A percentile compares a stretch with the other conserved stretches of the same genome.
These are phyloP conservation scores for Lyophyllum shimeji DNA, from an alignment of 768 basidiomycete genomes.

Conservation along the genomic window DNA sequence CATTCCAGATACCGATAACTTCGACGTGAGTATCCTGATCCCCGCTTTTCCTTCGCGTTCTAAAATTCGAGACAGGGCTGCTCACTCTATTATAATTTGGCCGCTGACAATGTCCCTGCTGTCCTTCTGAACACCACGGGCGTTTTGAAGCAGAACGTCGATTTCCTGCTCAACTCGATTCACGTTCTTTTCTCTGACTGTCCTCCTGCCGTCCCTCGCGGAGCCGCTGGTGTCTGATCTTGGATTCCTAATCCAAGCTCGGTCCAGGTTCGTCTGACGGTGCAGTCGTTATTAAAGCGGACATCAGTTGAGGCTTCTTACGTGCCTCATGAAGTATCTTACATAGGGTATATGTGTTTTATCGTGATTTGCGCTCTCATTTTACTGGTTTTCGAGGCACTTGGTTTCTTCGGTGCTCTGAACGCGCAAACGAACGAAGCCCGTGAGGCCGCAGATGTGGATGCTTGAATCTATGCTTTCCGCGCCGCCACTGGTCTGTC, in stretches of 20 bases:
- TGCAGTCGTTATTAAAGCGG: not conserved
- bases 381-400: too few species aligned
- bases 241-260: not conserved
- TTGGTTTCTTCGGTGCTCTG: too few species aligned
- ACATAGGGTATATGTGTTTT: too few species aligned
- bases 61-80: not conserved
- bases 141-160: constrained; percentile 14
- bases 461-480: not conserved
- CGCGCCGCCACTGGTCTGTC: not conserved
- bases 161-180: constrained; percentile 13
- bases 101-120: constrained; percentile 10
- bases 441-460: not conserved
- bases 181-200: constrained; percentile 10
- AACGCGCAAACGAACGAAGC: too few species aligned
- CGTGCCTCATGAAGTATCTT: too few species aligned
- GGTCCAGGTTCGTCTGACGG: not conserved
- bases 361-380: too few species aligned
- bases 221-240: constrained; percentile 9
- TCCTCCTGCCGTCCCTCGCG: constrained; percentile 7
- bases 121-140: constrained; percentile 16
- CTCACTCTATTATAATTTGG: constrained; percentile 7
- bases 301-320: not conserved
- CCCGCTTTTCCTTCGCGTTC: not conserved
- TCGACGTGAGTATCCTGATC: not conserved
- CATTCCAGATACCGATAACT: constrained; percentile 1